Percentiles rank a stretch among this genome's conserved stretches.
phyloP scores from a whole-genome alignment of 768 basidiomycete species.

The Boletus rubroflammeus region DNA sequence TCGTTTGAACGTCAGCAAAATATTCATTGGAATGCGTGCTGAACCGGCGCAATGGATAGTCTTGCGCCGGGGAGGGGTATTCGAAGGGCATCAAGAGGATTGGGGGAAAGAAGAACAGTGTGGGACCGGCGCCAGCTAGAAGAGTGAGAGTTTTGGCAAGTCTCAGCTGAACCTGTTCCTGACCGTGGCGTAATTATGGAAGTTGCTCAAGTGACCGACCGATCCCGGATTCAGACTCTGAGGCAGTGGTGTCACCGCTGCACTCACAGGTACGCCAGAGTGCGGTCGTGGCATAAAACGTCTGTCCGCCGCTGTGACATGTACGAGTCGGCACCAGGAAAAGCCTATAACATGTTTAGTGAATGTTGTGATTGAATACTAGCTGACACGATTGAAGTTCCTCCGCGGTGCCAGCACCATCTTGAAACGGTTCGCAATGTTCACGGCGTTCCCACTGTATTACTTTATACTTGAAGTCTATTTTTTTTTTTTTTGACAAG shows the following conservation, averaged over 20 bases:
- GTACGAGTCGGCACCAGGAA: background rate
- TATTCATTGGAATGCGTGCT: slow-evolving; percentile 3
- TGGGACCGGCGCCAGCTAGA: slow-evolving; percentile 4
- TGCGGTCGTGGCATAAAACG: background rate
- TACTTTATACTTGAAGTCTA: background rate
- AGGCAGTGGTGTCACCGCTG: background rate
- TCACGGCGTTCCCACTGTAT: background rate
- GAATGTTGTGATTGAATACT: background rate
- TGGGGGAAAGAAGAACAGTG: slow-evolving; percentile 1
- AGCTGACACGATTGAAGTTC: background rate
- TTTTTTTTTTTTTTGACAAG: background rate
- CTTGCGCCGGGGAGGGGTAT: slow-evolving; percentile 9
- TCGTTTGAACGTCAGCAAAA: slow-evolving; percentile 10
- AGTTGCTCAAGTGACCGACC: background rate
- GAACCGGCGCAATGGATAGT: slow-evolving; percentile 14
- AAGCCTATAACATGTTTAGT: background rate
- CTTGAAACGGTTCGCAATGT: background rate
- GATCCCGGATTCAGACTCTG: no score
- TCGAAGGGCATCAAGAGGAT: slow-evolving; percentile 21
- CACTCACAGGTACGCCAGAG: background rate
- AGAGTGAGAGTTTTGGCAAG: slow-evolving; percentile 16
- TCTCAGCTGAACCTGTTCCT: slow-evolving; percentile 15
- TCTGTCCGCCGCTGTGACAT: background rate
- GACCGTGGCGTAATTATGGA: slow-evolving; percentile 19
- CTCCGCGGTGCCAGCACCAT: no score